A percentile compares a stretch with the other conserved stretches of the same genome.
phyloP scores from a whole-genome alignment of 306 rosid species.

The Casuarina glauca region DNA sequence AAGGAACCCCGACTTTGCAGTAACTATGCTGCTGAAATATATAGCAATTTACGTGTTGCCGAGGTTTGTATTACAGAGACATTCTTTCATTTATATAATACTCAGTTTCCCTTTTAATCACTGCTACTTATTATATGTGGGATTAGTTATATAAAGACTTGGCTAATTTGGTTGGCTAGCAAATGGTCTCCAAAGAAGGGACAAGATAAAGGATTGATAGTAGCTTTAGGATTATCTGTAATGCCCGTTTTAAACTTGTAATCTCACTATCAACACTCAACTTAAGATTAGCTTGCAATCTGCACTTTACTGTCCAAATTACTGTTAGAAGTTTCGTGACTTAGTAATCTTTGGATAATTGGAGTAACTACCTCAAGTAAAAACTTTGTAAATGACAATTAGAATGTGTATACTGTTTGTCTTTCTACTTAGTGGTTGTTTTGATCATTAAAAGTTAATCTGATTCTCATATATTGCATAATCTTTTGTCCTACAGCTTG shows the following conservation, averaged over 20 bases:
- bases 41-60: constrained; percentile 54
- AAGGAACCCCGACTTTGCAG: constrained; percentile 71
- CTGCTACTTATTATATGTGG: background rate
- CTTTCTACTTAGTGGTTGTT: background rate
- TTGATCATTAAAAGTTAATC: background rate
- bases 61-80: constrained; percentile 59
- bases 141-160: background rate
- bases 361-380: background rate
- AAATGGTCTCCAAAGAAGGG: background rate
- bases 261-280: background rate
- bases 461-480: constrained; percentile 10
- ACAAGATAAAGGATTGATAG: background rate
- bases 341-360: background rate
- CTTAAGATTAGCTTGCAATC: background rate
- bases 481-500: constrained; percentile 48
- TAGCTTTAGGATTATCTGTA: background rate
- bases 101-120: background rate
- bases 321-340: background rate
- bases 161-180: background rate
- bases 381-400: background rate
- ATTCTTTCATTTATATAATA: constrained; percentile 15
- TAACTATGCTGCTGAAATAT: constrained; percentile 75
- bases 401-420: background rate
- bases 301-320: background rate
- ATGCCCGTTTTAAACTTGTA: background rate